Evolutionary conservation across 352 stramenopile genomes (phyloP).

Genomic region (Globisporangium iwayamae): DNA sequence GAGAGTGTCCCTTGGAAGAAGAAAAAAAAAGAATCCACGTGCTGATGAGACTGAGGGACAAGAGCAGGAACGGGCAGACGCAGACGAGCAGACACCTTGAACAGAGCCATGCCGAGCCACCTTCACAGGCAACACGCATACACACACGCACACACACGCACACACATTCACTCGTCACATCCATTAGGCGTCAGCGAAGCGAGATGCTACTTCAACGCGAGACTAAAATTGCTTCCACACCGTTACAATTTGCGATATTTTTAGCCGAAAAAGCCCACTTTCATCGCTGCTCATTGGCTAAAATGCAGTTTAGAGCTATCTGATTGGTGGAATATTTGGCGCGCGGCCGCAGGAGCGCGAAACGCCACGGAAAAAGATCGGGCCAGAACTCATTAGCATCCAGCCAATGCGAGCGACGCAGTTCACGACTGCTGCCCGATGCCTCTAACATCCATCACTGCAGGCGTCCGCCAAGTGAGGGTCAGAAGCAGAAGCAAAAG

Average conservation of each 20-base stretch:
- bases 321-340: not conserved
- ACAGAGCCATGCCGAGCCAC: not conserved
- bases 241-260: slow-evolving; percentile 3
- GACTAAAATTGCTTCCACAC: not conserved
- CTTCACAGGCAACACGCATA: no score
- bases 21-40: not conserved
- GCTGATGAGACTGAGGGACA: not conserved
- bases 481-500: not conserved
- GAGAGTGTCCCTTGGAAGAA: no score
- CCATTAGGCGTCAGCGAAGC: not conserved
- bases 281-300: not conserved
- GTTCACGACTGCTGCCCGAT: no score
- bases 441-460: no score
- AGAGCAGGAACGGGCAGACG: not conserved
- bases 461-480: not conserved
- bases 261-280: not conserved
- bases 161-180: not conserved
- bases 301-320: not conserved
- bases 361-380: slow-evolving; percentile 8
- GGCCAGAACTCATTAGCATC: not conserved
- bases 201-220: not conserved
- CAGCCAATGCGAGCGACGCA: not conserved
- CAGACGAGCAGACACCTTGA: not conserved
- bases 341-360: not conserved
- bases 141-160: not conserved